Conservation (phyloP, 352 stramenopile genomes). For the Pythium aristosporum region DNA sequence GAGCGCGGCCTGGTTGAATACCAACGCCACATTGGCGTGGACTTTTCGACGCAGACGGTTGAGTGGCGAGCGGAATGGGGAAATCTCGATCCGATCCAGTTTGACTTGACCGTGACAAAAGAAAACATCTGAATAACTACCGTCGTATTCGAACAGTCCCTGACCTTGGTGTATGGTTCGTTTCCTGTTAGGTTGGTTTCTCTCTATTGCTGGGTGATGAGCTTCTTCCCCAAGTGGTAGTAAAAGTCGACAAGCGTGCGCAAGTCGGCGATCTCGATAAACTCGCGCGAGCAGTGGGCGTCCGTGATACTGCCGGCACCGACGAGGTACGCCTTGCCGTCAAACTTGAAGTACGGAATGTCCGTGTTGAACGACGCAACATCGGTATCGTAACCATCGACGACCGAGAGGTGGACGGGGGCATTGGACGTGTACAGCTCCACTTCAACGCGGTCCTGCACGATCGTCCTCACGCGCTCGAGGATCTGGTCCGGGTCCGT, state of each 20-base stretch:
- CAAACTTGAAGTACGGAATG: constrained; percentile 86
- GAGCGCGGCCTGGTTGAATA: constrained; percentile 47
- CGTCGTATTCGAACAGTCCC: background rate
- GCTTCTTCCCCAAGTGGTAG: constrained; percentile 63
- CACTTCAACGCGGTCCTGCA: constrained; percentile 52
- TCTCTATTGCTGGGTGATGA: constrained; percentile 56
- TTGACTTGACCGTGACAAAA: constrained; percentile 41
- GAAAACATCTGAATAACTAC: background rate
- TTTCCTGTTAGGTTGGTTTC: background rate
- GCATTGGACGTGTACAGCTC: constrained; percentile 86
- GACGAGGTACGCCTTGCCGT: constrained; percentile 78
- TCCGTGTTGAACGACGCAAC: constrained; percentile 89
- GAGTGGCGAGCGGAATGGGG: constrained; percentile 63
- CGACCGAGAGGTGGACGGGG: constrained; percentile 71
- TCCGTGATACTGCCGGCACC: constrained; percentile 74
- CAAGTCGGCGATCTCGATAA: constrained; percentile 69
- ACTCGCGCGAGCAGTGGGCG: constrained; percentile 71
- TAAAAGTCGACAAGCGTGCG: constrained; percentile 66
- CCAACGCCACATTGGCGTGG: constrained; percentile 48
- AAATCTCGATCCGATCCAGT: constrained; percentile 54
- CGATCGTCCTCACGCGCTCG: constrained; percentile 64
- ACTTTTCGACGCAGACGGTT: constrained; percentile 41
- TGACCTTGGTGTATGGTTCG: too few relatives aligned
- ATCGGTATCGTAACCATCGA: constrained; percentile 85
- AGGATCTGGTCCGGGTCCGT: constrained; percentile 70